These are phyloP conservation scores for Solanum aculeatissimum DNA, from an alignment of 305 asterid genomes.

Conservation along the genomic window DNA sequence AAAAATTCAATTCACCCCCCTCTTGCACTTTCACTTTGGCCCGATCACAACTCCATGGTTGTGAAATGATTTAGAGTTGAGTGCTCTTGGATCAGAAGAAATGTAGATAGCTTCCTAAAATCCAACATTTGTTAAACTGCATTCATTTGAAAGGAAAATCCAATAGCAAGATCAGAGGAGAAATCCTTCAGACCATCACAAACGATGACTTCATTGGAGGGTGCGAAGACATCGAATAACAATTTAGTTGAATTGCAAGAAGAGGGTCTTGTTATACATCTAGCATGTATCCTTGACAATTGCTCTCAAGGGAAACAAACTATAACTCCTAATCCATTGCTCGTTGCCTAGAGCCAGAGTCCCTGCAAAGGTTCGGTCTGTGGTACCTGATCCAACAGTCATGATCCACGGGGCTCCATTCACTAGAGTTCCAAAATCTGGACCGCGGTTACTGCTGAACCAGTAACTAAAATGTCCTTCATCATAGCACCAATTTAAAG, in stretches of 20 bases:
- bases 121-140: not conserved
- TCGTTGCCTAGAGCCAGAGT: not conserved
- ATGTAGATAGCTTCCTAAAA: not conserved
- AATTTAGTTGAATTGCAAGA: not conserved
- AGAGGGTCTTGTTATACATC: not conserved
- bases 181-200: not conserved
- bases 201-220: not conserved
- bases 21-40: no score
- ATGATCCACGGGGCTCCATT: constrained; percentile 2
- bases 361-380: not conserved
- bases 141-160: not conserved
- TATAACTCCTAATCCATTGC: not conserved
- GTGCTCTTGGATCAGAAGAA: not conserved
- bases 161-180: not conserved
- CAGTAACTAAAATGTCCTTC: not conserved
- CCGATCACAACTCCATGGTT: not conserved
- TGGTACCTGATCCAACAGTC: not conserved
- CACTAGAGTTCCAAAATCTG: not conserved
- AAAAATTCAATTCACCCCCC: no score
- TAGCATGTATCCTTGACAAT: not conserved
- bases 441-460: not conserved
- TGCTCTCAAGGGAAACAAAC: not conserved
- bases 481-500: constrained; percentile 9
- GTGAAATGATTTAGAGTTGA: not conserved
- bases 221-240: not conserved